Evolutionary conservation across 2,329 filamentous ascomycete species (phyloP), one percentile per base, ranked within the genome.

Genomic region (Pseudogymnoascus verrucosus): DNA sequence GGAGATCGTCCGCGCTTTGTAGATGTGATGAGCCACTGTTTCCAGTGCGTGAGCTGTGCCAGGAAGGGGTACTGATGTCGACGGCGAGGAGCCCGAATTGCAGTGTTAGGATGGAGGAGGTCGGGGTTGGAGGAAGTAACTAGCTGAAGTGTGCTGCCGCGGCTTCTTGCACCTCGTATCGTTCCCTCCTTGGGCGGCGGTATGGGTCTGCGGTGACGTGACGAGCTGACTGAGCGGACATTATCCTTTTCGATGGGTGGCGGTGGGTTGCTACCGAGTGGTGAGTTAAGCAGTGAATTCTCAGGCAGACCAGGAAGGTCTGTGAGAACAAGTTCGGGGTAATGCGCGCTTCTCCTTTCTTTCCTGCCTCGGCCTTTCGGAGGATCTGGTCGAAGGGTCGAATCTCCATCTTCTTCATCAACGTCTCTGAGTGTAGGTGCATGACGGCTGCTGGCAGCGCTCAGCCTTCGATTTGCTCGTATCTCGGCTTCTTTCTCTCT

Each of bases 111-210:
- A 57, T 79, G 78, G 14, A 87, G 76, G 6, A 89, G 75, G 67
- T 89, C 85, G 21, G 84, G 82, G 68, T 88, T 87, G 44, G 79
- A 83, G 40, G 79, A 83, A 12, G 85, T 86, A 8, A 96, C 91
- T 4, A 96, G 84, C 72, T 96, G 91, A 34, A 97, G 82, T 67
- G 91, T 95, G 68, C 92, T 96, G 47, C 90, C 89, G 65, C 91
- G 82, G 68, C 90, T 89, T 69, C 89, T 82, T 65, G 89, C 86
- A 67, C 86, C 87, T 68, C 86, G 80, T 63, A 88, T 74, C 10
- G 85, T 77, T 12, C 86, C 84, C 73, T 97, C 93, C 74, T 97
- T 97, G 1, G 93, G 92, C 44, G 93, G 93, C 8, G 89, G 90
- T 42, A 90, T 80, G 5, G 93, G 85, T 39, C 83, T 88, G 59